Evolutionary conservation across 2,329 filamentous ascomycete species (phyloP).

Genomic region (Teratosphaeriaceae sp.): DNA sequence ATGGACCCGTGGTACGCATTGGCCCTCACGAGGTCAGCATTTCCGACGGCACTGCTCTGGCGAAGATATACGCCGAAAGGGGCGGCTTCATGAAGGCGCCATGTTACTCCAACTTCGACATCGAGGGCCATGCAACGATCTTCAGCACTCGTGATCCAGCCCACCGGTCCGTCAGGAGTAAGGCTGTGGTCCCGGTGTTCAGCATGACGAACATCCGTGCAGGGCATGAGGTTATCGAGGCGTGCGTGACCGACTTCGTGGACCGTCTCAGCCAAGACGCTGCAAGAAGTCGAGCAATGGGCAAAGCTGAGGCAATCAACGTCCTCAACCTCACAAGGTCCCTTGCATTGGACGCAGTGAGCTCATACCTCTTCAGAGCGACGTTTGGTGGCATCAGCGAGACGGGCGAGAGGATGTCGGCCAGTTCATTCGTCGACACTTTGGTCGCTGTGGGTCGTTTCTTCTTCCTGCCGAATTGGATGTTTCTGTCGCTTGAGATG

Average conservation of each 20-base stretch:
- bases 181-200: conserved; percentile 46
- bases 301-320: conserved; percentile 34
- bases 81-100: conserved; percentile 49
- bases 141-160: conserved; percentile 43
- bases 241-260: conserved; percentile 38
- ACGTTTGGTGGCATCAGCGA: conserved; percentile 45
- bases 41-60: conserved; percentile 39
- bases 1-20: conserved; percentile 65
- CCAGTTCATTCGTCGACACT: conserved; percentile 47
- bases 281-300: conserved; percentile 10
- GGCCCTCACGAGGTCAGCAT: conserved; percentile 59
- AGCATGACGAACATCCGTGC: conserved; percentile 40
- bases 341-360: conserved; percentile 49
- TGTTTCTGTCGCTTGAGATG: conserved; percentile 37
- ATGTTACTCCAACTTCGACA: conserved; percentile 51
- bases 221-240: conserved; percentile 33
- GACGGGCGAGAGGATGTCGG: conserved; percentile 30
- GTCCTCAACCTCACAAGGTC: conserved; percentile 44
- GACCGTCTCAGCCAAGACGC: conserved; percentile 33
- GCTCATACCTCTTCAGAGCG: conserved; percentile 47
- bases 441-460: conserved; percentile 50
- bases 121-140: conserved; percentile 49
- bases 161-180: conserved; percentile 40
- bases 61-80: conserved; percentile 45
- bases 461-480: conserved; percentile 44